Evolutionary conservation across 768 basidiomycete species (phyloP).

Genomic region (Floccularia luteovirens): DNA sequence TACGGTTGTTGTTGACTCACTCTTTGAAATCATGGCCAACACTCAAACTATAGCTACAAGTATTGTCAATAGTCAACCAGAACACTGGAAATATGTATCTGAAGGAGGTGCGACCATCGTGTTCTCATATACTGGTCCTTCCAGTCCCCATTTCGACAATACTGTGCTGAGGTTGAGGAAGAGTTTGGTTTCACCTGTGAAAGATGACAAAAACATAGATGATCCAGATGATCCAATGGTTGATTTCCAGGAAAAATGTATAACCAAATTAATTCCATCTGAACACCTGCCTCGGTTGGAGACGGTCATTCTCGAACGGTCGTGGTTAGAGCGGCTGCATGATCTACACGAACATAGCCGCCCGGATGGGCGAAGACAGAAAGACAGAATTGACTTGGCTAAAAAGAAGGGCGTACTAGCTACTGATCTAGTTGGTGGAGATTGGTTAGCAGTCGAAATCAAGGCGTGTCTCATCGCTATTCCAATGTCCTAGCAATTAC

Average conservation of each 20-base stretch:
- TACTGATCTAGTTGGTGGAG: constrained; percentile 67
- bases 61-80: constrained; percentile 27
- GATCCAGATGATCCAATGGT: constrained; percentile 30
- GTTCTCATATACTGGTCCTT: constrained; percentile 67
- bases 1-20: background rate
- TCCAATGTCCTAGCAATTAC: background rate
- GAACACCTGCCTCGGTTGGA: constrained; percentile 52
- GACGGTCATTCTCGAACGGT: constrained; percentile 34
- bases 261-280: constrained; percentile 56
- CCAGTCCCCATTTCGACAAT: constrained; percentile 41
- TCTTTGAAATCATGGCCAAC: background rate
- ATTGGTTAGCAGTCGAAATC: constrained; percentile 76
- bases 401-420: constrained; percentile 61
- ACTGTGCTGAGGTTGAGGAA: constrained; percentile 80
- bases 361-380: constrained; percentile 45
- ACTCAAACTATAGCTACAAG: background rate
- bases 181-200: constrained; percentile 11
- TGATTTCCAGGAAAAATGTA: constrained; percentile 57
- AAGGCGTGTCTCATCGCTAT: constrained; percentile 60
- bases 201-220: background rate
- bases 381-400: constrained; percentile 51
- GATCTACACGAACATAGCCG: constrained; percentile 38
- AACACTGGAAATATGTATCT: constrained; percentile 78
- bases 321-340: constrained; percentile 58
- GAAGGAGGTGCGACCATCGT: constrained; percentile 94